These are phyloP conservation scores for Aureobasidium namibiae DNA, from an alignment of 2,329 filamentous ascomycete genomes.

Conservation along the genomic window DNA sequence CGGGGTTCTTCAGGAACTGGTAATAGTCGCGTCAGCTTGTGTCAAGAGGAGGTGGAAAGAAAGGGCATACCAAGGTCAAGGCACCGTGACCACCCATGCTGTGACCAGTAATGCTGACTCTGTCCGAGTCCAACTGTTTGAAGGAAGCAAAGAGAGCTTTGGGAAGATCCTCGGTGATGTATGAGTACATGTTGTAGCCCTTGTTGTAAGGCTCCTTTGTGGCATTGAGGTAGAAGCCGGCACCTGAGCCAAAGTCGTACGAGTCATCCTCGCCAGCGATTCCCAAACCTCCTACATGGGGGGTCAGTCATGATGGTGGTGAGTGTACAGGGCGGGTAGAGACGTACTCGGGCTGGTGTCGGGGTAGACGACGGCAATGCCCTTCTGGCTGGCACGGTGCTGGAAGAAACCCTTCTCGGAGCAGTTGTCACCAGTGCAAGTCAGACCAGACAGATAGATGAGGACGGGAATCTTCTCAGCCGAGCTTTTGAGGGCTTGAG, in stretches of 20 bases:
- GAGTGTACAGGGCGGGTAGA: background rate
- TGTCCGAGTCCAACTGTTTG: slow-evolving; percentile 56
- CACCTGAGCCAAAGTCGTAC: slow-evolving; percentile 87
- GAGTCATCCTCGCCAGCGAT: slow-evolving; percentile 77
- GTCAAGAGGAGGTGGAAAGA: too few species aligned
- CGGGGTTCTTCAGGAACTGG: slow-evolving; percentile 80
- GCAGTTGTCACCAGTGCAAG: slow-evolving; percentile 81
- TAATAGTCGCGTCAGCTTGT: background rate
- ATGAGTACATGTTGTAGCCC: slow-evolving; percentile 91
- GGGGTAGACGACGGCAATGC: slow-evolving; percentile 88
- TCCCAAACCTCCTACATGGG: slow-evolving; percentile 55
- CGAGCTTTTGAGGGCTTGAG: slow-evolving; percentile 48
- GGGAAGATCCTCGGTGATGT: slow-evolving; percentile 85
- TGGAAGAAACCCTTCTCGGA: slow-evolving; percentile 85
- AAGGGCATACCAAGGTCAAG: slow-evolving; percentile 56
- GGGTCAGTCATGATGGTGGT: slow-evolving; percentile 11
- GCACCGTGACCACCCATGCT: slow-evolving; percentile 97
- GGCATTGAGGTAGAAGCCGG: slow-evolving; percentile 92
- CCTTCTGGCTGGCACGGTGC: slow-evolving; percentile 65
- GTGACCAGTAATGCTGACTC: slow-evolving; percentile 84
- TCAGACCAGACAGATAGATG: slow-evolving; percentile 88
- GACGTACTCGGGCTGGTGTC: slow-evolving; percentile 79
- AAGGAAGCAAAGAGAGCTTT: slow-evolving; percentile 64
- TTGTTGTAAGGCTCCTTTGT: slow-evolving; percentile 62
- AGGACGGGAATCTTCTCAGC: slow-evolving; percentile 69